phyloP scores from a whole-genome alignment of 2,329 filamentous ascomycete genomes.

The Penicillium sp. region DNA sequence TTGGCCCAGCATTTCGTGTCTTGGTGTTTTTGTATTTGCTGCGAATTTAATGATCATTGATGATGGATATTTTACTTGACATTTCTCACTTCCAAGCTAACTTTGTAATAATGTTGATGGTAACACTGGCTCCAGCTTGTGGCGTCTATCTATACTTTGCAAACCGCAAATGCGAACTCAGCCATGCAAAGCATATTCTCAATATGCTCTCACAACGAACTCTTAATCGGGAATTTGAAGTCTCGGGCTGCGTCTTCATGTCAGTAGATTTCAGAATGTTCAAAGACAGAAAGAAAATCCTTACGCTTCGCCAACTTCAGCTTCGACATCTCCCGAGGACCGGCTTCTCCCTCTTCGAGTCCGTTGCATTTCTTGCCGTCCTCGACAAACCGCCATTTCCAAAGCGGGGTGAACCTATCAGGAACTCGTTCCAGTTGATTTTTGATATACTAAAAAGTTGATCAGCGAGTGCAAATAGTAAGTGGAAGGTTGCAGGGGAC shows the following conservation, averaged over 20 bases:
- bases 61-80: constrained; percentile 15
- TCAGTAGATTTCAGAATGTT: not conserved
- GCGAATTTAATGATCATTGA: constrained; percentile 25
- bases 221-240: not conserved
- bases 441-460: not conserved
- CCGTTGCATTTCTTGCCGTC: not conserved
- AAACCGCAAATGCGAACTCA: not conserved
- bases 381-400: not conserved
- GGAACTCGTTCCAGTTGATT: not conserved
- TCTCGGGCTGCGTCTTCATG: not conserved
- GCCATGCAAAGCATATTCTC: not conserved
- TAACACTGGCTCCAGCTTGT: not conserved
- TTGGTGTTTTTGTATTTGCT: constrained; percentile 21
- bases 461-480: not conserved
- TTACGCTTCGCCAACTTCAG: not conserved
- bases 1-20: constrained; percentile 18
- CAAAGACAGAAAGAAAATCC: not conserved
- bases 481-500: not conserved
- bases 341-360: not conserved
- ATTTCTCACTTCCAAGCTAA: not conserved
- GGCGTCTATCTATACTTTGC: not conserved
- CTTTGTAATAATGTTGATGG: not conserved
- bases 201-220: not conserved
- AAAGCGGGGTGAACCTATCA: not conserved
- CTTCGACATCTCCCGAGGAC: not conserved